These are phyloP conservation scores for Coniochaeta prunicola DNA, from an alignment of 2,329 filamentous ascomycete species.

Conservation along the genomic window DNA sequence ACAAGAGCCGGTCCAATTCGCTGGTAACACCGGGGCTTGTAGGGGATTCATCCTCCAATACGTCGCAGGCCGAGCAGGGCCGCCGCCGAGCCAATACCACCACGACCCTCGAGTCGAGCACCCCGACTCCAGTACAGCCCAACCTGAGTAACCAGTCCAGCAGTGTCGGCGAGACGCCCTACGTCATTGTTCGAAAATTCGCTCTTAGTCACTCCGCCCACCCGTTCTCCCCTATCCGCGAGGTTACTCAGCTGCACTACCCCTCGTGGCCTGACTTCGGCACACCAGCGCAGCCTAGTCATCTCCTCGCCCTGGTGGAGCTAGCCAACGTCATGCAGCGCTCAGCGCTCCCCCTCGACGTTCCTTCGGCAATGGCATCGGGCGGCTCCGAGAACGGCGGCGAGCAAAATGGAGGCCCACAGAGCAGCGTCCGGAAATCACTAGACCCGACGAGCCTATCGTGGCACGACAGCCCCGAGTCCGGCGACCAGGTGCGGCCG, in stretches of 20 bases:
- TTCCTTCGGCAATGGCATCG: slow-evolving; percentile 14
- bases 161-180: slow-evolving; percentile 51
- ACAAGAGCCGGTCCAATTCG: slow-evolving; percentile 38
- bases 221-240: slow-evolving; percentile 79
- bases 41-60: slow-evolving; percentile 8
- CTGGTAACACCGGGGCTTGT: slow-evolving; percentile 5
- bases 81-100: slow-evolving; percentile 49
- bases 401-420: neutral
- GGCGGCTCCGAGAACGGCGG: slow-evolving; percentile 10
- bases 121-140: slow-evolving; percentile 20
- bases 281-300: slow-evolving; percentile 78
- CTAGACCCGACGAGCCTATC: slow-evolving; percentile 24
- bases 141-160: slow-evolving; percentile 19
- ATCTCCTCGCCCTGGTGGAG: slow-evolving; percentile 84
- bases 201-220: slow-evolving; percentile 67
- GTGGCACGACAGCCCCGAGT: slow-evolving; percentile 55
- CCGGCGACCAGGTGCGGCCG: slow-evolving; percentile 49
- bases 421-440: slow-evolving; percentile 10
- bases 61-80: slow-evolving; percentile 26
- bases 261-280: slow-evolving; percentile 97
- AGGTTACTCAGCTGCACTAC: slow-evolving; percentile 93
- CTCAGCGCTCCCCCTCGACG: slow-evolving; percentile 40
- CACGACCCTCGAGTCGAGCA: slow-evolving; percentile 29
- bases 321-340: slow-evolving; percentile 71
- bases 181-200: slow-evolving; percentile 81